Evolutionary conservation across 2,329 filamentous ascomycete genomes (phyloP), one percentile per base, ranked within the genome.

Genomic region (Clonostachys sp.): DNA sequence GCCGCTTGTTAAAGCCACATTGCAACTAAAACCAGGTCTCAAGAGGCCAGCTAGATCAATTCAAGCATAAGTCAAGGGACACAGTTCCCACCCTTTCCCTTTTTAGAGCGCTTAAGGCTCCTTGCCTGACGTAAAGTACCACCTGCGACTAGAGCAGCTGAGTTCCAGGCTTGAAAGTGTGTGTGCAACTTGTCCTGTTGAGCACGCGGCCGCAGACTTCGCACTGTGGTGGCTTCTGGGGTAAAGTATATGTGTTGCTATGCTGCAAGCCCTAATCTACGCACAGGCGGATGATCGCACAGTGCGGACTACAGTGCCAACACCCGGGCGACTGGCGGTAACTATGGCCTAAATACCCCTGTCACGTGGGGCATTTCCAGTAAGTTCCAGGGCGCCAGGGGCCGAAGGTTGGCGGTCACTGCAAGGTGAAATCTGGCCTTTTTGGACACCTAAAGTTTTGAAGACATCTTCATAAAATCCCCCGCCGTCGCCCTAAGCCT

Each of bases 351-450:
- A 30, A 30, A 30, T 30, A 56, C 50, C 57, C 56, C 53, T 56
- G 59, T 59, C 55, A 61, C 53, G 60, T 62, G 61, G 61, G 60
- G 58, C 59, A 39, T 30, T 30, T 30, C 24, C 24, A 30, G 24
- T 30, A 30, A 30, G 24, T 30, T 30, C 24, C 24, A 30, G 24
- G 39, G 40, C 36, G 40, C 45, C 40, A 46, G 49, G 50, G 48
- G 42, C 24, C 8, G 24, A 30, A 30, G 45, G 44, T 40, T 48
- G 48, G 43, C 43, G 45, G 46, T 44, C 41, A 41, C 34, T 41
- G 42, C 45, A 34, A 46, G 42, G 61, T 71, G 70, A 70, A 72
- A 74, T 73, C 68, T 74, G 71, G 72, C 71, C 71, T 74, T 70
- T 72, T 58, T 71, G 68, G 69, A 72, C 70, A 73, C 68, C 63